phyloP scores from a whole-genome alignment of 371 early-diverging fungal species.

The Lichtheimia ornata region DNA sequence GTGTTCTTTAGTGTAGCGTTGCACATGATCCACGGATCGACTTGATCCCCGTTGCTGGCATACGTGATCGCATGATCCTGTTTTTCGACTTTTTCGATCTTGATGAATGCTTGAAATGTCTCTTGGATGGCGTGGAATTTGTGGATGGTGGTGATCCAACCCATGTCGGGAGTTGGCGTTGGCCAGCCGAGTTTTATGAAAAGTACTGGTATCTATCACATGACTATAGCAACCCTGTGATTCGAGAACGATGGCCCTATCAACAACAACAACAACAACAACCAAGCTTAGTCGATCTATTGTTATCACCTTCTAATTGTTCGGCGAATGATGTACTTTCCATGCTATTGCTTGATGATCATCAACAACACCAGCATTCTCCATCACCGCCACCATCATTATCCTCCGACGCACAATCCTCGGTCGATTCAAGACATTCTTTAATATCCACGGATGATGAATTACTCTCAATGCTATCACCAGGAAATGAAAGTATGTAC shows the following conservation, averaged over 20 bases:
- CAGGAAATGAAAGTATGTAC: too few relatives aligned
- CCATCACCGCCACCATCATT: too few relatives aligned
- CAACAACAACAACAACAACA: not conserved
- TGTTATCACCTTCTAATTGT: too few relatives aligned
- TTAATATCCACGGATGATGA: too few relatives aligned
- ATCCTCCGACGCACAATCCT: too few relatives aligned
- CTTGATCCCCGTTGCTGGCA: constrained; percentile 54
- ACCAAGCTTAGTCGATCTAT: too few relatives aligned
- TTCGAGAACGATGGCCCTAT: constrained; percentile 27
- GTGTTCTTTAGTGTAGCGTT: constrained; percentile 31
- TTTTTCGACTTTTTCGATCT: constrained; percentile 55
- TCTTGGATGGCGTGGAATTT: constrained; percentile 45
- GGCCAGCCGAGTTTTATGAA: constrained; percentile 54
- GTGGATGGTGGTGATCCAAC: constrained; percentile 58
- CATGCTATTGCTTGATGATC: too few relatives aligned
- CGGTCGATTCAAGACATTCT: too few relatives aligned
- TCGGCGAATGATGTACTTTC: too few relatives aligned
- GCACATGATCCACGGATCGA: constrained; percentile 65
- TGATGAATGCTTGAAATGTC: constrained; percentile 53
- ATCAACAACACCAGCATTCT: too few relatives aligned
- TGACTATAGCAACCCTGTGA: constrained; percentile 33
- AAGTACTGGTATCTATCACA: constrained; percentile 52
- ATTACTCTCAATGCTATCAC: too few relatives aligned
- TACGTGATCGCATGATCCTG: constrained; percentile 63
- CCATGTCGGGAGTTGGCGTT: constrained; percentile 52